Base-by-base conservation (phyloP, 208 protist species). In the Acanthamoeba healyi region DNA sequence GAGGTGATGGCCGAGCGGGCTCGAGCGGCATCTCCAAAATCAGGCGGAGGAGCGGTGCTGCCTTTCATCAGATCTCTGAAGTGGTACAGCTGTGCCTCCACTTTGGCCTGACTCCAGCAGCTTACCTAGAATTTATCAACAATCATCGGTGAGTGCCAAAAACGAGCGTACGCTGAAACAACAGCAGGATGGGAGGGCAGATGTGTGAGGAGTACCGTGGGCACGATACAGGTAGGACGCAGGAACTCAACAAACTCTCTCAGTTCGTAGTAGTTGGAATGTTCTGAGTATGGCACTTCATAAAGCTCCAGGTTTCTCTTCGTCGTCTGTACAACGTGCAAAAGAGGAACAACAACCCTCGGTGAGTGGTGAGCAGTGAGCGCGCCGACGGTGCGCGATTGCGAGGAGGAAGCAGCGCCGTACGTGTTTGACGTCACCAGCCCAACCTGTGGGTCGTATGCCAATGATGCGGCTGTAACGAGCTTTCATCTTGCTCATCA, bases 251-350 rank as follows among this genome's bases (percentile, higher is more conserved):
- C 94, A 51, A 94, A 95, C 38, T 94, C 89, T 1, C 89, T 42
- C 1, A 95, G 89, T 32, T 95, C 94, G 32, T 70, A 32, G 79
- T 81, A 95, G 38, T 54, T 92, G 42, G 46, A 79, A 54, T 95
- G 94, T 58, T 95, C 94, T 5, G 77, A 92, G 79, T 95, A 95
- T 5, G 94, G 94, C 40, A 95, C 56, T 24, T 51, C 42, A 46
- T 92, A 94, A 1, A 95, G 72, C 32, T 38, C 34, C 36, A 94
- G n/a, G 36, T 95, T 95, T 26, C 74, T n/a, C 42, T 84, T 84
- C 10, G 42, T 84, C 44, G 74, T 84, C 74, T 84, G 54, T 29
- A 5, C 19, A 22, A 17, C 26, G 44, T 5, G 9, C 38, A 58
- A 2, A 46, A 32, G 12, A 19, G 72, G 24, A 34, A 1, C 26